Evolutionary conservation across 1,284 basidiomycete species (phyloP).

Genomic region (Ganoderma lucidum): DNA sequence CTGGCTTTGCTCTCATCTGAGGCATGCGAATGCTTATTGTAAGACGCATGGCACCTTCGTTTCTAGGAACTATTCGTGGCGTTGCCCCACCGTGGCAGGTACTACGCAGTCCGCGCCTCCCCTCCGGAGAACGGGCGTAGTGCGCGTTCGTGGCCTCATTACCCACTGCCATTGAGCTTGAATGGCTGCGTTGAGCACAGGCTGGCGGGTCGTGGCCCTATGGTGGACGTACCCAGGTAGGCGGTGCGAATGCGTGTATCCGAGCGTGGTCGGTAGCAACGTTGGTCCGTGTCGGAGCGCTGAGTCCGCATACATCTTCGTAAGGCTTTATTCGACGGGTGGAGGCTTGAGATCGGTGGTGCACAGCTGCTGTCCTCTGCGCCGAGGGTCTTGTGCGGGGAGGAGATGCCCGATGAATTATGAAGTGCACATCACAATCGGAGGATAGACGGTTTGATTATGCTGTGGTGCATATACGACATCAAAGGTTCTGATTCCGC

Average conservation of each 20-base stretch:
- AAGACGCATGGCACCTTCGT: background rate
- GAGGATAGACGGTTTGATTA: too few relatives aligned
- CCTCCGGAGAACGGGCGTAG: background rate
- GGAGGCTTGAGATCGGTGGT: background rate
- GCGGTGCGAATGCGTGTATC: background rate
- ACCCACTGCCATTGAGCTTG: background rate
- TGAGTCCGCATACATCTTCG: background rate
- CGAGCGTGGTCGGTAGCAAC: background rate
- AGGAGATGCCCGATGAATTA: too few relatives aligned
- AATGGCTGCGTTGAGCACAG: background rate
- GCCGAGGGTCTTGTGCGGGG: background rate
- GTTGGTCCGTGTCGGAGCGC: slow-evolving; percentile 18
- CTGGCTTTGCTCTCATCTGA: background rate
- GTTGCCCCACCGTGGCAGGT: background rate
- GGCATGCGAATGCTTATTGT: background rate
- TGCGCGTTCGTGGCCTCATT: background rate
- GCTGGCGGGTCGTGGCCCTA: background rate
- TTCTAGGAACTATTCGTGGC: background rate
- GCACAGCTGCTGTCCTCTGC: background rate
- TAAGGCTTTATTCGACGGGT: background rate
- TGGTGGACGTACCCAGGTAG: background rate
- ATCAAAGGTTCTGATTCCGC: background rate
- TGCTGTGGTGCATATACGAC: background rate
- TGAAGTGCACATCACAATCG: too few relatives aligned
- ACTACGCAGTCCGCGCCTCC: background rate